Evolutionary conservation across 2,329 filamentous ascomycete genomes (phyloP).

Genomic region (Ceratocystis lukuohia): DNA sequence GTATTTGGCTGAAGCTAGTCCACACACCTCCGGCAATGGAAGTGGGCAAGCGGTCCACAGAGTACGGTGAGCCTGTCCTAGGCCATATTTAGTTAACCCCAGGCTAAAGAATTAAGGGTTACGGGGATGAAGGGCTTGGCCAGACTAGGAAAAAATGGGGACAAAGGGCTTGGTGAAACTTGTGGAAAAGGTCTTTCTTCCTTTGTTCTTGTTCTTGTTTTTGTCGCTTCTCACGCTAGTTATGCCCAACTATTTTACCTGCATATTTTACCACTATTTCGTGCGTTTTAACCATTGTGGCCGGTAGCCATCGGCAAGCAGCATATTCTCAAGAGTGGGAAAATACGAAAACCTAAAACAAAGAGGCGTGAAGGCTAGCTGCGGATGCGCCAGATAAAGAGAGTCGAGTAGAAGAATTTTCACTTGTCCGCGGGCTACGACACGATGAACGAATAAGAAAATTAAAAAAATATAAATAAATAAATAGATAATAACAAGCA

Average conservation of each 20-base stretch:
- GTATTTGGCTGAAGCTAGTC: slow-evolving; percentile 17
- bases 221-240: too few species aligned
- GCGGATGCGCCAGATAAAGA: not conserved
- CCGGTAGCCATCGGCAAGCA: not conserved
- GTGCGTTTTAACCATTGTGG: not conserved
- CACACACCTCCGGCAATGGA: slow-evolving; percentile 1
- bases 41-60: not conserved
- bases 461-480: too few species aligned
- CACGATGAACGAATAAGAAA: too few species aligned
- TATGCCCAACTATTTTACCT: too few species aligned
- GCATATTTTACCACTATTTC: not conserved
- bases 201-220: not conserved
- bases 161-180: not conserved
- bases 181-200: not conserved
- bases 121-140: not conserved
- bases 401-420: not conserved
- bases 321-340: not conserved
- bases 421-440: not conserved
- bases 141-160: not conserved
- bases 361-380: not conserved
- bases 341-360: not conserved
- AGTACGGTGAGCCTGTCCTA: not conserved
- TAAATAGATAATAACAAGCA: too few species aligned
- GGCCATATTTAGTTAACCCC: not conserved
- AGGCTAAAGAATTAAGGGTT: not conserved